phyloP scores from a whole-genome alignment of 163 green algal genomes.

The Chlamydomonas reinhardtii region DNA sequence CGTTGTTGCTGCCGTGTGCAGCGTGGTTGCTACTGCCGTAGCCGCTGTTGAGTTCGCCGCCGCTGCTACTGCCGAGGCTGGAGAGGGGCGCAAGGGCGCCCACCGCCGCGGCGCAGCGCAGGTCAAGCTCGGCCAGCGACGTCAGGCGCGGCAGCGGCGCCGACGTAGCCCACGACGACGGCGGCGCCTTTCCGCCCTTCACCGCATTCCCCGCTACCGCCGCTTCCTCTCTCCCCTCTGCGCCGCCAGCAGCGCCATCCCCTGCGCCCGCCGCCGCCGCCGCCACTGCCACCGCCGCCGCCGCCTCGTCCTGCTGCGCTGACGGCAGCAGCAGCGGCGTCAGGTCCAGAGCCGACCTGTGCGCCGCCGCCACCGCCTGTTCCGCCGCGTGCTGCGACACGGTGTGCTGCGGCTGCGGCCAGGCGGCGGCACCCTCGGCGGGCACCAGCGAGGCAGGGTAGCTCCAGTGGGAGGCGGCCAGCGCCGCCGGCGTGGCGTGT shows the following conservation, averaged over 20 bases:
- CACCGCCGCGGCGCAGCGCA: not conserved
- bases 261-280: not conserved
- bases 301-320: not conserved
- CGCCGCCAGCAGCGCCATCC: not conserved
- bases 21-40: not conserved
- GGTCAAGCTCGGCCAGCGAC: not conserved
- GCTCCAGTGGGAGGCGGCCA: not conserved
- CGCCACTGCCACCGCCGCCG: not conserved
- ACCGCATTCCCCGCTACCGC: not conserved
- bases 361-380: not conserved
- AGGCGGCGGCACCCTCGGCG: not conserved
- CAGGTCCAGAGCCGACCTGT: constrained; percentile 4
- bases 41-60: too few relatives aligned
- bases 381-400: constrained; percentile 10
- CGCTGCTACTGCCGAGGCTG: not conserved
- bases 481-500: not conserved
- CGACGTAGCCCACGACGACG: not conserved
- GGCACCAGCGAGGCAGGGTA: constrained; percentile 29
- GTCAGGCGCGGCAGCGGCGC: not conserved
- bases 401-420: not conserved
- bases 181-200: too few relatives aligned
- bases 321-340: not conserved
- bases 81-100: not conserved
- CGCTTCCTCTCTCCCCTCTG: too few relatives aligned
- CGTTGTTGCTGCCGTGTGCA: too few relatives aligned